These are phyloP conservation scores for Lyophyllum decastes DNA, from an alignment of 768 basidiomycete genomes.

Conservation along the genomic window DNA sequence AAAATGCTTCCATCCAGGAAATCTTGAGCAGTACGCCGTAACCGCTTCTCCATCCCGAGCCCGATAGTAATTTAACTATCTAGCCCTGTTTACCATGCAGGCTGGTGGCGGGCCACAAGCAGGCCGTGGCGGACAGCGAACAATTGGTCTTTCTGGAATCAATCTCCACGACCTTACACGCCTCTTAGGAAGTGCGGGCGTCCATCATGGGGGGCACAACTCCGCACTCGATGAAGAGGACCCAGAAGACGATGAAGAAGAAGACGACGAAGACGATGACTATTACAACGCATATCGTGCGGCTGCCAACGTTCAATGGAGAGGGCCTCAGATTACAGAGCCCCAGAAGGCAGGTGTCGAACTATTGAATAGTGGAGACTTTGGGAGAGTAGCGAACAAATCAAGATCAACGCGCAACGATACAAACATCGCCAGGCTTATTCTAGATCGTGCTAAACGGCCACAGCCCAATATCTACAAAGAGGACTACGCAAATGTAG, in stretches of 20 bases:
- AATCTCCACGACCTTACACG: slow-evolving; percentile 32
- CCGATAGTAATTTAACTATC: neutral
- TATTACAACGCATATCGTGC: slow-evolving; percentile 33
- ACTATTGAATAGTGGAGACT: slow-evolving; percentile 77
- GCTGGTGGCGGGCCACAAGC: slow-evolving; percentile 20
- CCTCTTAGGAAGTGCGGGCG: slow-evolving; percentile 21
- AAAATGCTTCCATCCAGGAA: slow-evolving; percentile 21
- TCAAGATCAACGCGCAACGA: slow-evolving; percentile 40
- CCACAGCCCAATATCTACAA: slow-evolving; percentile 35
- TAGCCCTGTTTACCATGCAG: slow-evolving; percentile 37
- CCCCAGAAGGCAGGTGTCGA: slow-evolving; percentile 65
- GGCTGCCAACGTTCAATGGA: slow-evolving; percentile 22
- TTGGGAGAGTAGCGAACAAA: slow-evolving; percentile 65
- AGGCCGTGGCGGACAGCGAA: slow-evolving; percentile 7
- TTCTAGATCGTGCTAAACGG: slow-evolving; percentile 43
- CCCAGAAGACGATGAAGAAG: slow-evolving; percentile 27
- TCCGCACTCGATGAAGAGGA: slow-evolving; percentile 10
- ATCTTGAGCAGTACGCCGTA: slow-evolving; percentile 27
- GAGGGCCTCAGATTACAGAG: slow-evolving; percentile 40
- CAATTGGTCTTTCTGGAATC: slow-evolving; percentile 27
- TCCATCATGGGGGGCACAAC: neutral
- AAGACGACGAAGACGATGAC: slow-evolving; percentile 38
- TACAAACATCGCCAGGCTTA: slow-evolving; percentile 48
- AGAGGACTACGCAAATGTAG: slow-evolving; percentile 60
- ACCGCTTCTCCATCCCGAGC: neutral